These are phyloP conservation scores for Acanthamoeba sp. DNA, from an alignment of 208 protist genomes.

Conservation along the genomic window DNA sequence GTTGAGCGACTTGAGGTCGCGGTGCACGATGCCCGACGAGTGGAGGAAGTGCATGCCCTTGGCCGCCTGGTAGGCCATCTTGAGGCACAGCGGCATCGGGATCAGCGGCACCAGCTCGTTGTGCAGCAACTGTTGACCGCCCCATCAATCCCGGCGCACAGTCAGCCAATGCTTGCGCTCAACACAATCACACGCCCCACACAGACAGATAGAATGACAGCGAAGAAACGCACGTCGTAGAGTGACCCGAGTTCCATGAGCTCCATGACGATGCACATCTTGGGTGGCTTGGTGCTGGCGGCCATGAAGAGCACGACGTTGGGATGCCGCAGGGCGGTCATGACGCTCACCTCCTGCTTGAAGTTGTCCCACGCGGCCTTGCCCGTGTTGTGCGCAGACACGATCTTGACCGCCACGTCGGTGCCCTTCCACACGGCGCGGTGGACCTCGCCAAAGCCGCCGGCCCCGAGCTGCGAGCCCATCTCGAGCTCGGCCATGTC, in stretches of 20 bases:
- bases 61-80: conserved; percentile 58
- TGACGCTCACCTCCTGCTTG: conserved; percentile 80
- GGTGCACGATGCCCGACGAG: conserved; percentile 51
- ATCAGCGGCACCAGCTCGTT: conserved; percentile 49
- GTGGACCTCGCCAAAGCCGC: conserved; percentile 58
- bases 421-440: conserved; percentile 69
- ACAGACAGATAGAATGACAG: too few species aligned
- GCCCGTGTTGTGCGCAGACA: background rate
- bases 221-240: conserved; percentile 13
- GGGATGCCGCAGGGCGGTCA: conserved; percentile 81
- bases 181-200: background rate
- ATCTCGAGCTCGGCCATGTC: conserved; percentile 62
- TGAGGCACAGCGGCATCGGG: conserved; percentile 31
- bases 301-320: conserved; percentile 86
- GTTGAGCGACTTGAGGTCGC: conserved; percentile 66
- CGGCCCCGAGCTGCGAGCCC: background rate
- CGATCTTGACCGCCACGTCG: conserved; percentile 66
- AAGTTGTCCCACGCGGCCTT: conserved; percentile 4
- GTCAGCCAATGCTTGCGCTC: too few species aligned
- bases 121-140: background rate
- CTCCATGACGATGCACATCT: conserved; percentile 71
- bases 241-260: conserved; percentile 41
- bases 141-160: too few species aligned
- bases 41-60: conserved; percentile 68
- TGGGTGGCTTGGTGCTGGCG: conserved; percentile 68